These are phyloP conservation scores for Rhodotorula sp. DNA, from an alignment of 1,284 basidiomycete genomes.

Conservation along the genomic window DNA sequence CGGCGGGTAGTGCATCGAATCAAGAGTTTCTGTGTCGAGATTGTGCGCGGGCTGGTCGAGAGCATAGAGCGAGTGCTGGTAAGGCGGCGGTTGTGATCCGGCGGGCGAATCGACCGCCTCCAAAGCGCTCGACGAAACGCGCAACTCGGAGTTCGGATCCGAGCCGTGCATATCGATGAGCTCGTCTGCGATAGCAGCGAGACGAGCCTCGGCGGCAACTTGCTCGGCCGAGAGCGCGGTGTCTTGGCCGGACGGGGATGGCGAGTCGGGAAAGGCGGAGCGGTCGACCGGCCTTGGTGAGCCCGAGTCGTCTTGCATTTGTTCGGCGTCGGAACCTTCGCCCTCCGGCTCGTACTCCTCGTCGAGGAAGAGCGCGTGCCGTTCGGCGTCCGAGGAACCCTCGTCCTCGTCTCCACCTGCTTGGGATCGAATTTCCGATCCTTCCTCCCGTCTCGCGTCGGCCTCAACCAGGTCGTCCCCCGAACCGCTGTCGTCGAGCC, in stretches of 20 bases:
- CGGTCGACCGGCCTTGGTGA: too few species aligned
- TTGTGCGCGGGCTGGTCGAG: too few species aligned
- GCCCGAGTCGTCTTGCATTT: too few species aligned
- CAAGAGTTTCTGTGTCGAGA: too few species aligned
- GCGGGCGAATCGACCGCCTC: not conserved
- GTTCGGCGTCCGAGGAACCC: not conserved
- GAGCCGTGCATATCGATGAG: not conserved
- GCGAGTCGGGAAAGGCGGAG: too few species aligned
- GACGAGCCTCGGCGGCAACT: not conserved
- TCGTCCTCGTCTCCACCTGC: not conserved
- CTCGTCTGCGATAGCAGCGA: not conserved
- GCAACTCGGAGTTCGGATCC: not conserved
- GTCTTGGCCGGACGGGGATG: too few species aligned
- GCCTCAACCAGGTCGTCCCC: not conserved
- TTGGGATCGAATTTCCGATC: not conserved
- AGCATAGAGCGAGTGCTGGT: too few species aligned
- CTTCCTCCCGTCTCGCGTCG: not conserved
- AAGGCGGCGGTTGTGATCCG: too few species aligned
- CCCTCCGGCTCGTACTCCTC: not conserved
- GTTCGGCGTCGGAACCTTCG: not conserved
- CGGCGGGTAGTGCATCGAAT: too few species aligned
- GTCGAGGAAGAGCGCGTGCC: constrained; percentile 8
- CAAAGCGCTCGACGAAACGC: not conserved
- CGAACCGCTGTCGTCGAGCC: not conserved
- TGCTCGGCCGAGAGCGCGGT: not conserved